phyloP scores from a whole-genome alignment of 164 flowering plant genomes.

The Cinnamomum chago region DNA sequence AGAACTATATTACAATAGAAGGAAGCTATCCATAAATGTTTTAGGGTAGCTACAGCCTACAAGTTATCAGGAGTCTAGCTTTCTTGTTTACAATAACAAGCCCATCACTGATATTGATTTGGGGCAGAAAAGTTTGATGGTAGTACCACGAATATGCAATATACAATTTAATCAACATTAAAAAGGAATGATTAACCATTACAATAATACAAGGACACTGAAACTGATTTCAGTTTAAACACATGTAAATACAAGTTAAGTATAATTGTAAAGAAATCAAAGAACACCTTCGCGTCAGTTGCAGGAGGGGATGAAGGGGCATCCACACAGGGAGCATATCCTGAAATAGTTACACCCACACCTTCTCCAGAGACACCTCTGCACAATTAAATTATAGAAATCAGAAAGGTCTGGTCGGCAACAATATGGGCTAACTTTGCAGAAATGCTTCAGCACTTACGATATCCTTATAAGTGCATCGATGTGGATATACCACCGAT shows the following conservation, averaged over 20 bases:
- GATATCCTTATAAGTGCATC: conserved; percentile 78
- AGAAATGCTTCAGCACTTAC: conserved; percentile 35
- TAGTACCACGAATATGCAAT: not conserved
- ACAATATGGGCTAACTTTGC: not conserved
- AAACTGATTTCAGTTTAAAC: too few relatives aligned
- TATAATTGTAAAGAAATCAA: not conserved
- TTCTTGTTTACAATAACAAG: too few relatives aligned
- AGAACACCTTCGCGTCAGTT: conserved; percentile 51
- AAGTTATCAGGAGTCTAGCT: too few relatives aligned
- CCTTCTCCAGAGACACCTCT: conserved; percentile 94
- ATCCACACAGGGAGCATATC: conserved; percentile 40
- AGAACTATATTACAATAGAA: too few relatives aligned
- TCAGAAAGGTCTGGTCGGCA: not conserved
- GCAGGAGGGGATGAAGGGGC: conserved; percentile 73
- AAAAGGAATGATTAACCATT: not conserved
- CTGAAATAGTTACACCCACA: conserved; percentile 62
- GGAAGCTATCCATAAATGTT: too few relatives aligned
- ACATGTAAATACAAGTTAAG: too few relatives aligned
- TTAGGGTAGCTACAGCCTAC: too few relatives aligned
- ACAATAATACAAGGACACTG: not conserved
- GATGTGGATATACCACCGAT: conserved; percentile 80
- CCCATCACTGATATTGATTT: too few relatives aligned
- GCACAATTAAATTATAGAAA: conserved; percentile 1
- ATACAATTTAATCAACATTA: not conserved
- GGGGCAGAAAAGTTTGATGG: too few relatives aligned